Evolutionary conservation across 2,329 filamentous ascomycete species (phyloP).

Genomic region (Aureobasidium namibiae): DNA sequence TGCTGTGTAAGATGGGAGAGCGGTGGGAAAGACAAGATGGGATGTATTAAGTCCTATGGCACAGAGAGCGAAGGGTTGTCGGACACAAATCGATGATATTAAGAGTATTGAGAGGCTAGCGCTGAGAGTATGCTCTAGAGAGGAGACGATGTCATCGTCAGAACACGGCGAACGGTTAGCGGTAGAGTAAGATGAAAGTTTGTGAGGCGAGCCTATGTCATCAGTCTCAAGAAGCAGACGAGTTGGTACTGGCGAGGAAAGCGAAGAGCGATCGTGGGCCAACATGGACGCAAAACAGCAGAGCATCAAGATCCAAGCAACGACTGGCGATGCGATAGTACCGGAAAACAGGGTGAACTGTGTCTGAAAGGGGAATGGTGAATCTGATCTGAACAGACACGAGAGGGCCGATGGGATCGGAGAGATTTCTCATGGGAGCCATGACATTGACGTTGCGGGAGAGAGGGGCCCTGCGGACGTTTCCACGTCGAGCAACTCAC

Average conservation of each 20-base stretch:
- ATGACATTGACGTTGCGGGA: not conserved
- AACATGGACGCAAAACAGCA: not conserved
- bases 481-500: not conserved
- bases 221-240: not conserved
- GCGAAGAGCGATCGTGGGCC: not conserved
- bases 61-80: not conserved
- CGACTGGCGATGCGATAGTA: not conserved
- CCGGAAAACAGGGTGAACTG: conserved; percentile 2
- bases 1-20: not conserved
- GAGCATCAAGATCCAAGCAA: conserved; percentile 6
- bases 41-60: not conserved
- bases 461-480: conserved; percentile 4
- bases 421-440: conserved; percentile 1
- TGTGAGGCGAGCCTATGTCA: conserved; percentile 4
- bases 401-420: conserved; percentile 8
- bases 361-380: conserved; percentile 5
- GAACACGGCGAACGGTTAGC: conserved; percentile 1
- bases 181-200: not conserved
- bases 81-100: not conserved
- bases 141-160: conserved; percentile 7
- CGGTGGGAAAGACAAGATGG: not conserved
- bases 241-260: not conserved
- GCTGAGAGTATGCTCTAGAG: not conserved
- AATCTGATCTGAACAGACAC: conserved; percentile 4
- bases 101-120: not conserved